Base-by-base conservation (phyloP, 2,329 filamentous ascomycete genomes). In the Cadophora luteo-olivacea region DNA sequence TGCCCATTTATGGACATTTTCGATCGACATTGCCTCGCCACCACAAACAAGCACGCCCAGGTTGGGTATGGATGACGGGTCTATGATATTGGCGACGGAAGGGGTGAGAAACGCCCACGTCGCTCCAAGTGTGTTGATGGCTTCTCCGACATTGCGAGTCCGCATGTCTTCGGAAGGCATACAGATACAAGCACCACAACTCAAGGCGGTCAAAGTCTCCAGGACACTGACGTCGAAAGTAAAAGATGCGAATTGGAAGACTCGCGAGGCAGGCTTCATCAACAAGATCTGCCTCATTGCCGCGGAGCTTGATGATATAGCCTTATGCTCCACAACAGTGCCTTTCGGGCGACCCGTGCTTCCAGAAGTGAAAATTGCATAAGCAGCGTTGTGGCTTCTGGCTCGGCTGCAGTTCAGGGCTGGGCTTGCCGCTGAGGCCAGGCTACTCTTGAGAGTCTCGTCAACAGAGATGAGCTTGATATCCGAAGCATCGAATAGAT, bases 121-220 rank as follows among this genome's bases (percentile, higher is more conserved):
- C 33, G n/a, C 54, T 51, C 41, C 16, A 33, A 48, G 32, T 22
- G 11, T 12, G 41, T 60, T 60, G 29, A 60, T 60, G 11, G 55
- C 25, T 60, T 22, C 55, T 22, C 29, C 55, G 3, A 60, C 24
- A 60, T 60, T 38, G 8, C 36, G 38, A 4, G 80, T 71, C n/a
- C 79, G 73, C 22, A 80, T 73, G 11, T 76, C 74, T 32, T 81
- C 79, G 5, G 55, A 80, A 3, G 80, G 79, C 19, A 81, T 74
- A 61, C 80, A 81, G 7, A 81, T 75, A 61, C 78, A 80, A 12
- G 78, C 80, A 48, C 80, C 80, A 36, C 74, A 68, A 51, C 77
- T 72, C 19, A 82, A 75, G 1, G 70, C 68, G 19, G 64, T 66
- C 6, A 72, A 22, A 24, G 68, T 65, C 9, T 73, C 69, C 2